phyloP scores from a whole-genome alignment of 2,329 filamentous ascomycete genomes.

The Hypoxylon sp. region DNA sequence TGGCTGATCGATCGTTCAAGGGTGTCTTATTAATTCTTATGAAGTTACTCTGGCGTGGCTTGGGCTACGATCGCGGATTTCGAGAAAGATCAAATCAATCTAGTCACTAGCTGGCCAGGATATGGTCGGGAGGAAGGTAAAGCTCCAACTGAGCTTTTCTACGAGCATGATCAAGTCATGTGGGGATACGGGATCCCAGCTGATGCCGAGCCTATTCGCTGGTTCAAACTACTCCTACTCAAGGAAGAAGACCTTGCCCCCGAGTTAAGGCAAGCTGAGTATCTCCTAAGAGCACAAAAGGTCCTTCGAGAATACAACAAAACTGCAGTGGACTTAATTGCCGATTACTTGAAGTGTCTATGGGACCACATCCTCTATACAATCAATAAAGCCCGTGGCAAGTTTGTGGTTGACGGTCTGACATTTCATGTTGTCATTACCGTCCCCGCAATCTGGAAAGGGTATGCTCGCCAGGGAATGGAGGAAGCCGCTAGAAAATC shows the following conservation, averaged over 20 bases:
- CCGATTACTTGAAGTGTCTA: conserved; percentile 34
- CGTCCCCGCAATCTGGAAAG: conserved; percentile 41
- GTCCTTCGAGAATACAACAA: conserved; percentile 32
- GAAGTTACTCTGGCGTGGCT: conserved; percentile 26
- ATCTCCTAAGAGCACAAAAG: conserved; percentile 37
- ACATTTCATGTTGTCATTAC: conserved; percentile 39
- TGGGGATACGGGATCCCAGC: conserved; percentile 57
- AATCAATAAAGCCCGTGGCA: conserved; percentile 18
- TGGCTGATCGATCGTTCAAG: not conserved
- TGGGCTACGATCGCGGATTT: conserved; percentile 28
- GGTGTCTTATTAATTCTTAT: not conserved
- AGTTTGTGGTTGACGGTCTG: conserved; percentile 18
- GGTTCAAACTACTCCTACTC: conserved; percentile 62
- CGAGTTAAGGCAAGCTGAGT: conserved; percentile 40
- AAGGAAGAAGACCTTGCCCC: conserved; percentile 51
- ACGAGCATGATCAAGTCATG: not conserved
- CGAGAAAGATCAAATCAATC: conserved; percentile 14
- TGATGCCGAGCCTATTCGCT: conserved; percentile 50
- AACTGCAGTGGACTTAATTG: conserved; percentile 31
- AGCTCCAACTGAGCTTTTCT: conserved; percentile 16
- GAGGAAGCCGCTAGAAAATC: conserved; percentile 54
- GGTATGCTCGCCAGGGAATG: conserved; percentile 55
- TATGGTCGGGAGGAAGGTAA: conserved; percentile 22
- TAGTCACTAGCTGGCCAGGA: conserved; percentile 26
- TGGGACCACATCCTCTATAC: conserved; percentile 35